These are phyloP conservation scores for Lipomyces anomalus DNA, from an alignment of 805 yeast species.

Conservation along the genomic window DNA sequence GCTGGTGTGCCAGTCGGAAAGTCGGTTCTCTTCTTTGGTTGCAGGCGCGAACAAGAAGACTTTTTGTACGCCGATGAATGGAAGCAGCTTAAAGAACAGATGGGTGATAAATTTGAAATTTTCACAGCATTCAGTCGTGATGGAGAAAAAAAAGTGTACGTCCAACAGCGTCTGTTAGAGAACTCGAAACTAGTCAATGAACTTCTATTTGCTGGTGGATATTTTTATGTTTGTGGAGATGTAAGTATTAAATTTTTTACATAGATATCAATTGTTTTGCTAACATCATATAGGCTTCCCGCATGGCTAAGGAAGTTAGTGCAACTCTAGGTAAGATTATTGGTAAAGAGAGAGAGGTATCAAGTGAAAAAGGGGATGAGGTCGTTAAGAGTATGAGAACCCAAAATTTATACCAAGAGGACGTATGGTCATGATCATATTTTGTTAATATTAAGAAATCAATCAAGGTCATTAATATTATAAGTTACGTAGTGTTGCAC, in stretches of 20 bases:
- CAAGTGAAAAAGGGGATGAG: slow-evolving; percentile 66
- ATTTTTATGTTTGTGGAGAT: slow-evolving; percentile 94
- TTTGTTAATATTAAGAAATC: too few species aligned
- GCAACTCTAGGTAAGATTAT: slow-evolving; percentile 58
- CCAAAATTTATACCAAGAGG: slow-evolving; percentile 90
- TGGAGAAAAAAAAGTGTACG: slow-evolving; percentile 60
- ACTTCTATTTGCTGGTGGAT: slow-evolving; percentile 63
- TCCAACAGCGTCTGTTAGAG: slow-evolving; percentile 66
- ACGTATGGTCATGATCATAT: slow-evolving; percentile 94
- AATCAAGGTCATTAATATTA: too few species aligned
- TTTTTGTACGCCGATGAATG: slow-evolving; percentile 86
- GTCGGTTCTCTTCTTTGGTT: slow-evolving; percentile 76
- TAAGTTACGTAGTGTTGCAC: too few species aligned
- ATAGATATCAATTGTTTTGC: slow-evolving; percentile 76
- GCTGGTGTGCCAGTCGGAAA: slow-evolving; percentile 59
- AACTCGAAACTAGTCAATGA: slow-evolving; percentile 46
- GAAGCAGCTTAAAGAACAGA: slow-evolving; percentile 47
- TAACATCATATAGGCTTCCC: slow-evolving; percentile 96
- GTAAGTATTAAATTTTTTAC: too few species aligned
- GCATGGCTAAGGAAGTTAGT: slow-evolving; percentile 93
- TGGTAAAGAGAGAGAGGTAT: slow-evolving; percentile 54
- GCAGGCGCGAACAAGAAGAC: slow-evolving; percentile 74
- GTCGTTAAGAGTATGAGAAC: slow-evolving; percentile 72
- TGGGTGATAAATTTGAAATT: slow-evolving; percentile 57
- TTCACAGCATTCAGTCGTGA: slow-evolving; percentile 86